phyloP scores from a whole-genome alignment of 169 alveolate genomes.

The Plasmodium gonderi region DNA sequence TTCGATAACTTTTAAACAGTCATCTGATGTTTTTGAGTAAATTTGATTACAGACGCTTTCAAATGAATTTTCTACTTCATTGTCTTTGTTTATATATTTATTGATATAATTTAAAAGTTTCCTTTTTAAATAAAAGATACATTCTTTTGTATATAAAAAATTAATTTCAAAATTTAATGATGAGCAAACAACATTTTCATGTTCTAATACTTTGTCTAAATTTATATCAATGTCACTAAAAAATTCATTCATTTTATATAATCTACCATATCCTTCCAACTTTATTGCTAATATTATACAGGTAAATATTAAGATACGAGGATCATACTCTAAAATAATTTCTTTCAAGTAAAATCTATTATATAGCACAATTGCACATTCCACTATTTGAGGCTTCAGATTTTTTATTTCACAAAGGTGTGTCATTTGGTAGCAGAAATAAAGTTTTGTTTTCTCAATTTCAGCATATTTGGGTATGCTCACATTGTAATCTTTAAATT shows the following conservation, averaged over 20 bases:
- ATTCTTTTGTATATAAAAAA: constrained; percentile 27
- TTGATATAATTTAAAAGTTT: constrained; percentile 46
- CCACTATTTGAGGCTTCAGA: constrained; percentile 49
- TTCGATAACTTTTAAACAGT: constrained; percentile 33
- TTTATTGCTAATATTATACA: constrained; percentile 79
- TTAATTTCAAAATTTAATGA: constrained; percentile 38
- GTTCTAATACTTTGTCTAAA: constrained; percentile 69
- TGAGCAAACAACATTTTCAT: constrained; percentile 66
- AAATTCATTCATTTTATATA: constrained; percentile 62
- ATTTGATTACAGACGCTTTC: constrained; percentile 39
- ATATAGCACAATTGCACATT: constrained; percentile 72
- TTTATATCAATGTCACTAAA: constrained; percentile 63
- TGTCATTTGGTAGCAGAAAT: constrained; percentile 45
- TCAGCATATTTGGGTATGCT: constrained; percentile 62
- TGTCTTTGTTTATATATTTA: constrained; percentile 39
- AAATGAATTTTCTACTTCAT: constrained; percentile 36
- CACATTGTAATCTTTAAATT: constrained; percentile 52
- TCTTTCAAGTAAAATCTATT: constrained; percentile 76
- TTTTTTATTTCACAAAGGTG: constrained; percentile 59
- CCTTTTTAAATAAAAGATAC: constrained; percentile 44
- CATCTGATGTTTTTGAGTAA: constrained; percentile 21
- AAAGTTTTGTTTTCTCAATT: constrained; percentile 54
- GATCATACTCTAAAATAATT: constrained; percentile 80
- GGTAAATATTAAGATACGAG: constrained; percentile 80
- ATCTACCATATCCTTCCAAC: constrained; percentile 77